Evolutionary conservation across 2,329 filamentous ascomycete genomes (phyloP), one percentile per base, ranked within the genome.

Genomic region (Neonectria faginata): DNA sequence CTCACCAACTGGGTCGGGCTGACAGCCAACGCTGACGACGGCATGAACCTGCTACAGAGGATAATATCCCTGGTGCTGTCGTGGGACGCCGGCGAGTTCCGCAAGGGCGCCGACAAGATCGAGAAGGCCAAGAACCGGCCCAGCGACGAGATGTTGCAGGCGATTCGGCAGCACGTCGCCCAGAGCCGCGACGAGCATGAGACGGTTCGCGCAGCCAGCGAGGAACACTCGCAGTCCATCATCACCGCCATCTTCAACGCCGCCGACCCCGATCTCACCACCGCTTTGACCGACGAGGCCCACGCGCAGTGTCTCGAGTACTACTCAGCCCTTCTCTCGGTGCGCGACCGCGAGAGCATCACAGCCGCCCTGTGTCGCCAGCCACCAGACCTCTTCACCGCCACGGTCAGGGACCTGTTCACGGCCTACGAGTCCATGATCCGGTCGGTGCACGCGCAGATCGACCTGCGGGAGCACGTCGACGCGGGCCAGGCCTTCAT

Each of bases 1-100:
- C 79, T 95, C 55, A 93, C 92, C 5, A 94, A 94, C 75, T 95
- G 91, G 90, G 85, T 94, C 11, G 92, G 92, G 0, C 76, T 93
- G 42, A 94, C 90, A 0, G 86, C 87, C 51, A 88, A 88, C 51
- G 86, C 89, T 0, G 88, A 93, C 66, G 91, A 94, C 69, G 92
- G 92, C 51, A 92, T 93, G 91, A 96, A 94, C 74, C 77, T 95
- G 9, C 77, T 96, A 68, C 92, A 95, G 77, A 81, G 90, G 47
- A 94, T 96, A 67, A 89, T 95, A 22, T 91, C 88, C 0, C 86
- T 91, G 4, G 88, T 93, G 0, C 78, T 94, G 11, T 85, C 86
- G 5, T 94, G 91, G 89, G 92, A 96, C 71, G 87, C 87, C 6
- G 81, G 83, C 41, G 91, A 93, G 67, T 90, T 94, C 66, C 87